Conservation (phyloP, 192 early-diverging fungal species). For the Coemansia umbellata region DNA sequence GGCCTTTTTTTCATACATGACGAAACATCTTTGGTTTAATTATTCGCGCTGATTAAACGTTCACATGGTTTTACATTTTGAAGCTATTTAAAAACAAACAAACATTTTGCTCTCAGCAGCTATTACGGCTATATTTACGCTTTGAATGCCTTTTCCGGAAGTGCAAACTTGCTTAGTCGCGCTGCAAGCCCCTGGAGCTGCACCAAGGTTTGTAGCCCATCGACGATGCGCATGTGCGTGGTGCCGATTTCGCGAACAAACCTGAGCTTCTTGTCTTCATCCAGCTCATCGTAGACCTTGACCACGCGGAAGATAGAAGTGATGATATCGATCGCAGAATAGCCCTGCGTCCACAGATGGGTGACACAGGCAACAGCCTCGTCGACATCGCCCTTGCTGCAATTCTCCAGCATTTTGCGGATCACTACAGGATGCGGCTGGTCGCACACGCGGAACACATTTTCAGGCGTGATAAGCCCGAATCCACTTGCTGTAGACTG, state of each 20-base stretch:
- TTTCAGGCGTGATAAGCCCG: constrained; percentile 76
- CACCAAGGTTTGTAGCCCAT: constrained; percentile 79
- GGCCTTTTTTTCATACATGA: too few species aligned
- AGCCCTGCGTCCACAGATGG: constrained; percentile 80
- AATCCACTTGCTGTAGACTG: constrained; percentile 89
- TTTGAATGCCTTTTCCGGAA: constrained; percentile 19
- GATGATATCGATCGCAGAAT: constrained; percentile 86
- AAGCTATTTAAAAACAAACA: too few species aligned
- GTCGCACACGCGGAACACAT: constrained; percentile 97
- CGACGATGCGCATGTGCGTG: constrained; percentile 88
- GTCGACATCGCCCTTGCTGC: constrained; percentile 64
- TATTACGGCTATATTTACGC: neutral
- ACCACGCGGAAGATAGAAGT: constrained; percentile 88
- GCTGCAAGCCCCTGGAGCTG: constrained; percentile 84
- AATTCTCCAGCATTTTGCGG: constrained; percentile 68
- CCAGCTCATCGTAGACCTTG: constrained; percentile 69
- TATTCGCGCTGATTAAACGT: too few species aligned
- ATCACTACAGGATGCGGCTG: constrained; percentile 88
- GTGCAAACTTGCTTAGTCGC: constrained; percentile 51
- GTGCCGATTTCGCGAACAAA: constrained; percentile 90
- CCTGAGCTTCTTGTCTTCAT: constrained; percentile 78
- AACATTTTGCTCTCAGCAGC: too few species aligned
- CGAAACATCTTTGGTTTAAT: too few species aligned
- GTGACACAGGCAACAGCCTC: constrained; percentile 65
- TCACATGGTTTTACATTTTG: too few species aligned